A percentile compares a stretch with the other conserved stretches of the same genome.
These are phyloP conservation scores for Hypericum perforatum DNA, from an alignment of 345 rosid species.

Conservation along the genomic window DNA sequence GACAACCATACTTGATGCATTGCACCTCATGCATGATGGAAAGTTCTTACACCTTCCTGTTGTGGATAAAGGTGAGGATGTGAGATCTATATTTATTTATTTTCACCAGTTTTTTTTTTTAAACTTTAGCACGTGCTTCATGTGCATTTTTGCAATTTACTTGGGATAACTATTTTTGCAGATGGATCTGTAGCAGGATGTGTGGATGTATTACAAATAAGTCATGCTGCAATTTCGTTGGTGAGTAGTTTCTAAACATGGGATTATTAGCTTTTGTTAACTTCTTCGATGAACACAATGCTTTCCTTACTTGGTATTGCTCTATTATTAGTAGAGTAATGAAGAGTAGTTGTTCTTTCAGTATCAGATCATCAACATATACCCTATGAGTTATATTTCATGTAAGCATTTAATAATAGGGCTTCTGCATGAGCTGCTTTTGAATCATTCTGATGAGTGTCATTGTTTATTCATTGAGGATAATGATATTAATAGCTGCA, in stretches of 20 bases:
- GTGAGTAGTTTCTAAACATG: conserved; percentile 27
- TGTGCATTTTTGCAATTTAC: neutral
- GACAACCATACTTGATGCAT: conserved; percentile 80
- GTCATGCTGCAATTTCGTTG: conserved; percentile 96
- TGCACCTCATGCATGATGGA: conserved; percentile 94
- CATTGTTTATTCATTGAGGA: too few species aligned
- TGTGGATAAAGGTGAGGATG: conserved; percentile 51
- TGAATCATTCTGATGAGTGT: too few species aligned
- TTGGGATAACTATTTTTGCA: conserved; percentile 26
- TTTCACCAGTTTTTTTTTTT: neutral
- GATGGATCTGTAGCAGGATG: conserved; percentile 77
- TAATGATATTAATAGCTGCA: too few species aligned
- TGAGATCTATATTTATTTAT: neutral
- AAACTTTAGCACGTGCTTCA: neutral
- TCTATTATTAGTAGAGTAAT: neutral
- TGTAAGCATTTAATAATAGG: too few species aligned
- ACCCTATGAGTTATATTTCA: too few species aligned
- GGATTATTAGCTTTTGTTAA: neutral
- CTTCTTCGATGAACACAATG: neutral
- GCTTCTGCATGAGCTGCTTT: too few species aligned
- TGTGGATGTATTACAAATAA: conserved; percentile 84
- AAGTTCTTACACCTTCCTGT: conserved; percentile 97
- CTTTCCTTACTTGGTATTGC: neutral
- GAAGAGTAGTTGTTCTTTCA: neutral
- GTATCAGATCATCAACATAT: neutral